Evolutionary conservation across 2,329 filamentous ascomycete genomes (phyloP).

Genomic region (Exutisphaerella laricina): DNA sequence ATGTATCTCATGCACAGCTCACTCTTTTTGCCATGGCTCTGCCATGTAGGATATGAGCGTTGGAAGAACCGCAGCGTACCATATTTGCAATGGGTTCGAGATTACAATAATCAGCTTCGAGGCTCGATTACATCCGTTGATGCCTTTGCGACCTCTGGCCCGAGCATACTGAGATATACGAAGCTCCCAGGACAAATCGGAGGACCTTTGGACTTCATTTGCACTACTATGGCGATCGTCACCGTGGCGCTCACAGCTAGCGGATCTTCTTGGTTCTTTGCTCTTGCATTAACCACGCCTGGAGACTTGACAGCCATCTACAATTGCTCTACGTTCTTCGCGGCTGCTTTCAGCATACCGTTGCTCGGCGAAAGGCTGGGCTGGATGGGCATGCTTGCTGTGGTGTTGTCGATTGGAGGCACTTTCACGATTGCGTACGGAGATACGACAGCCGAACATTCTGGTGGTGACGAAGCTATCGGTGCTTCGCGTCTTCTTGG

Average conservation of each 20-base stretch:
- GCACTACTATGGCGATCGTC: slow-evolving; percentile 27
- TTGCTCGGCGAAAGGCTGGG: slow-evolving; percentile 29
- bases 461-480: slow-evolving; percentile 15
- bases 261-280: slow-evolving; percentile 30
- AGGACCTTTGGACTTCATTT: slow-evolving; percentile 30
- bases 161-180: slow-evolving; percentile 18
- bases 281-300: slow-evolving; percentile 30
- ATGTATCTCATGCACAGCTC: slow-evolving; percentile 32
- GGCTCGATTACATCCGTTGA: slow-evolving; percentile 27
- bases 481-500: slow-evolving; percentile 28
- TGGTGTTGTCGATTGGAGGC: slow-evolving; percentile 29
- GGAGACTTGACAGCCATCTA: slow-evolving; percentile 34
- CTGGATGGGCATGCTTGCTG: slow-evolving; percentile 25
- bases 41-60: slow-evolving; percentile 25
- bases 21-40: slow-evolving; percentile 30
- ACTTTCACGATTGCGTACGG: slow-evolving; percentile 34
- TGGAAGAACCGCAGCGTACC: slow-evolving; percentile 18
- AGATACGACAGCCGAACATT: slow-evolving; percentile 28
- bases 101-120: slow-evolving; percentile 30
- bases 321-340: slow-evolving; percentile 34
- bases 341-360: slow-evolving; percentile 30
- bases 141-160: slow-evolving; percentile 26
- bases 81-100: slow-evolving; percentile 26
- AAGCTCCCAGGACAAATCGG: slow-evolving; percentile 23
- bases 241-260: slow-evolving; percentile 29